These are phyloP conservation scores for Polychytrium aggregatum DNA, from an alignment of 192 early-diverging fungal genomes.

Conservation along the genomic window DNA sequence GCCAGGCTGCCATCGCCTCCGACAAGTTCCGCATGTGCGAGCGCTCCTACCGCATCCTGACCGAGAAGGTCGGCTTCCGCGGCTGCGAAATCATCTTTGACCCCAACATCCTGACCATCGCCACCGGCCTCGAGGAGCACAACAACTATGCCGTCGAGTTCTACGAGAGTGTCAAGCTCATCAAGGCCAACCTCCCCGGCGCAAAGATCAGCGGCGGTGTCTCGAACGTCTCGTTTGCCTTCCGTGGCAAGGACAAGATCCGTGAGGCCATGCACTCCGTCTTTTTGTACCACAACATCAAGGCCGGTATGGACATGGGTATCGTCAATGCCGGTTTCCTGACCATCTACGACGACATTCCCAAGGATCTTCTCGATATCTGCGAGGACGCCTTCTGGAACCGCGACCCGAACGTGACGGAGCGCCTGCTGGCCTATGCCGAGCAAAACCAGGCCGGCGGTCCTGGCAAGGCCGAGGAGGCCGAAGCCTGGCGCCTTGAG, in stretches of 20 bases:
- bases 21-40: conserved; percentile 85
- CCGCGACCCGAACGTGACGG: conserved; percentile 78
- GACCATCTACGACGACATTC: conserved; percentile 93
- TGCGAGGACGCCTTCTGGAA: conserved; percentile 94
- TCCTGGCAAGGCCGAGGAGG: conserved; percentile 48
- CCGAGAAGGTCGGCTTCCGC: conserved; percentile 73
- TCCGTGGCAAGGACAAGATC: conserved; percentile 85
- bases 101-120: conserved; percentile 93
- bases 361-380: conserved; percentile 81
- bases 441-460: conserved; percentile 56
- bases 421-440: conserved; percentile 86
- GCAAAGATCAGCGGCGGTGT: conserved; percentile 94
- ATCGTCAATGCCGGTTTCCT: conserved; percentile 95
- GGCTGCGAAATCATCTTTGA: conserved; percentile 79
- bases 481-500: conserved; percentile 75
- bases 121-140: conserved; percentile 95
- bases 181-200: conserved; percentile 73
- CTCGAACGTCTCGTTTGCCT: conserved; percentile 95
- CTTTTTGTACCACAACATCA: conserved; percentile 76
- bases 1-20: conserved; percentile 74
- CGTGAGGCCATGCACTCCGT: conserved; percentile 96
- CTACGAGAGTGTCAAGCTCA: conserved; percentile 59
- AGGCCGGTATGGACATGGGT: conserved; percentile 93
- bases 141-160: conserved; percentile 94
- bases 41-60: conserved; percentile 81